These are phyloP conservation scores for Phyllosticta capitalensis DNA, from an alignment of 2,329 filamentous ascomycete genomes.

Conservation along the genomic window DNA sequence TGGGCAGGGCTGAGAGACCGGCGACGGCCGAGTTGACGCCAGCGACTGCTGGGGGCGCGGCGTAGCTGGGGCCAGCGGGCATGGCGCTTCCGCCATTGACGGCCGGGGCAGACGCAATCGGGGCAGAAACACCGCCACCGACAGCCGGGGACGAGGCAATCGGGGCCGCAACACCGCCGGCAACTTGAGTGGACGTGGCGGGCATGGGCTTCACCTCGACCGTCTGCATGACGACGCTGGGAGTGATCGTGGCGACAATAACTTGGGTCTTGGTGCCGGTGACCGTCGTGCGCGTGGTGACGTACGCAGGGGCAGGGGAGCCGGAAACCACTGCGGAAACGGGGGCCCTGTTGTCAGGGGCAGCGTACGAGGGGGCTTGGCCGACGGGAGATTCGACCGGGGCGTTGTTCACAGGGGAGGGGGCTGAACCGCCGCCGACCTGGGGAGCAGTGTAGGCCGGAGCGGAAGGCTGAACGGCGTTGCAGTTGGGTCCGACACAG, in stretches of 20 bases:
- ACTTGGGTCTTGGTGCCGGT: background rate
- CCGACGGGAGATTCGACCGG: background rate
- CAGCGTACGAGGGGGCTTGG: background rate
- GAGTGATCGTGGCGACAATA: constrained; percentile 23
- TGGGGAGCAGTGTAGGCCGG: background rate
- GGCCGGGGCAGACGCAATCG: background rate
- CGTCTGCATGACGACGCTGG: constrained; percentile 31
- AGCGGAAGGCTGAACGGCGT: background rate
- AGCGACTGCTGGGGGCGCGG: background rate
- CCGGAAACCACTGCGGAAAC: background rate
- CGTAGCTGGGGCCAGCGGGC: background rate
- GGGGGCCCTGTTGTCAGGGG: background rate
- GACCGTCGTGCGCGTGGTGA: background rate
- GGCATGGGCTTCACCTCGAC: background rate
- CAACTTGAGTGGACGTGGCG: background rate
- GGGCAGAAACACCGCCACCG: background rate
- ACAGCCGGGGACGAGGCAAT: background rate
- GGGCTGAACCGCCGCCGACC: too few species aligned
- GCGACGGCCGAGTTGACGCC: background rate
- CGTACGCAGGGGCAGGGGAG: constrained; percentile 6
- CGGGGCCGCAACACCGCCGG: background rate
- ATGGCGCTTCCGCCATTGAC: background rate
- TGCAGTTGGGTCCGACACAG: background rate
- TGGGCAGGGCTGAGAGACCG: background rate
- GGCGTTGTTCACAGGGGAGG: background rate